Evolutionary conservation across 768 basidiomycete species (phyloP).

Genomic region (Hygrocybe punicea): DNA sequence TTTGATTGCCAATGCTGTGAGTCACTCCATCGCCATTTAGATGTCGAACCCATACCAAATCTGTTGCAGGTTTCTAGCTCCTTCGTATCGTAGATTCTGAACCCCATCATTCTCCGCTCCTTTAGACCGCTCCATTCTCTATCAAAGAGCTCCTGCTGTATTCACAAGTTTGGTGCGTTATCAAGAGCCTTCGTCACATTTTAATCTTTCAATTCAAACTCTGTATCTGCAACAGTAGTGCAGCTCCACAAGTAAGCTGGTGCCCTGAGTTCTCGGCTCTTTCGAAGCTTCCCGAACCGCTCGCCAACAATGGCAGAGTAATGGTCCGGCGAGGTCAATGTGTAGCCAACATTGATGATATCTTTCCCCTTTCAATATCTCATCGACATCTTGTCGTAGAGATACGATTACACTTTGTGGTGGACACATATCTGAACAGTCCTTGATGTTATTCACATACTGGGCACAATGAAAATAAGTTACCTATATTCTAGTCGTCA

Average conservation of each 20-base stretch:
- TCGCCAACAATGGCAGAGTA: constrained; percentile 20
- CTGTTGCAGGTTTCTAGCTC: constrained; percentile 23
- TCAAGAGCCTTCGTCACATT: too few relatives aligned
- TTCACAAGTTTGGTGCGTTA: too few relatives aligned
- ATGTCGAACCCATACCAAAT: background rate
- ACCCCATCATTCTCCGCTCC: too few relatives aligned
- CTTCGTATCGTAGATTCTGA: constrained; percentile 1
- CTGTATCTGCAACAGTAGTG: too few relatives aligned
- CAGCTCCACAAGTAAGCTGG: too few relatives aligned
- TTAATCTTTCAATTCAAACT: background rate
- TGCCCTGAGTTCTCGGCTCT: constrained; percentile 40
- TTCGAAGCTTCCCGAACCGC: constrained; percentile 54
- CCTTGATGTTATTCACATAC: constrained; percentile 13
- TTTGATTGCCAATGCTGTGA: constrained; percentile 88
- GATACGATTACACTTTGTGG: background rate
- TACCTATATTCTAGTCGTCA: constrained; percentile 31
- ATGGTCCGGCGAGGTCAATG: constrained; percentile 56
- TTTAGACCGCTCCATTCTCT: too few relatives aligned
- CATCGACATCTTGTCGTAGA: background rate
- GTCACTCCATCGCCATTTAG: constrained; percentile 20
- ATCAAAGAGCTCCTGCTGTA: background rate
- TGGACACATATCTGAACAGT: background rate
- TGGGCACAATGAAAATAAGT: constrained; percentile 9
- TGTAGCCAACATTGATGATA: constrained; percentile 52
- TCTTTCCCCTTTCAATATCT: background rate